Base-by-base conservation (phyloP, 306 rosid genomes). In the Leucaena leucocephala region DNA sequence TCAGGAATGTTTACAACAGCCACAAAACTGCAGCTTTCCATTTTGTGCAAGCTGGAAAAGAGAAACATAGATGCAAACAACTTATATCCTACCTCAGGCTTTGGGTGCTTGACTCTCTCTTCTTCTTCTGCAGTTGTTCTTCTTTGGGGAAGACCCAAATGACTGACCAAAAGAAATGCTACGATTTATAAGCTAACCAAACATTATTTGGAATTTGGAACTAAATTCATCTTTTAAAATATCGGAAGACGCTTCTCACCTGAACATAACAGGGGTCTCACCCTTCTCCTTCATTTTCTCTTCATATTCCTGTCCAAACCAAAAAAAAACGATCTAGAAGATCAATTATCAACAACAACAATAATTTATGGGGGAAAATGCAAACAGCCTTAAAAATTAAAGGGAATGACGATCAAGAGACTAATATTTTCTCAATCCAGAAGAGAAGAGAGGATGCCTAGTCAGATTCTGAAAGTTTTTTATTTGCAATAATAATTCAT, bases 231-330 rank as follows among this genome's bases (percentile, higher is more conserved):
- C 68, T 12, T 68, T 76, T 33, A 74, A 84, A 75, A 35, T 63
- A 68, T 34, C 77, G 46, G 62, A 44, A 45, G 59, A 74, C 74
- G 49, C 75, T 16, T 71, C 46, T 78, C 82, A 96, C 99, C 99
- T 96, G 96, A 96, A 96, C 99, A 96, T 96, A 76, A 96, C 93
- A 27, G 99, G 99, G 33, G 84, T 74, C 85, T 96, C 99, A 17
- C 99, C 99, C 94, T 93, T 96, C 84, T 96, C 99, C 80, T 48
- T 21, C 94, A 89, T 84, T 83, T 96, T 96, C 1, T 93, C 99
- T 85, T 89, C 96, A 78, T 91, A 88, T 86, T 96, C 99, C 99
- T 96, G 87, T 75, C 69, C 81, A 83, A 74, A 71, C 78, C 80
- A 76, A 71, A 80, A 36, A 38, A 81, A 80, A 42, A 34, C 76